Conservation (phyloP, 805 yeast genomes). For the Yamadazyma philogaea region DNA sequence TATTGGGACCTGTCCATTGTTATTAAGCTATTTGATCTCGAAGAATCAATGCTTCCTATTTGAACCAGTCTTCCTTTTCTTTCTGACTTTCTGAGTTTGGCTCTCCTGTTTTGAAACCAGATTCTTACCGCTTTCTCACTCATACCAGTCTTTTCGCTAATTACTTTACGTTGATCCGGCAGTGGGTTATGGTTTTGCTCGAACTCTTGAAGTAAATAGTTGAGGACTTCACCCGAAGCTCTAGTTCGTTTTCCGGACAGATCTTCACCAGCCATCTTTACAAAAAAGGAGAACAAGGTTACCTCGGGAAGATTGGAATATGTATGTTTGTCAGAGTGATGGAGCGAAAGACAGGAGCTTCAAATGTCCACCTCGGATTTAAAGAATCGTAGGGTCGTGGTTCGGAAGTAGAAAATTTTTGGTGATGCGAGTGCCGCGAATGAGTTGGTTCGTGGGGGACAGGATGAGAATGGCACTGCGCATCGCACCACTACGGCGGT, state of each 20-base stretch:
- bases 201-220: constrained; percentile 65
- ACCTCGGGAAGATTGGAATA: background rate
- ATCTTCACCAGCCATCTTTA: constrained; percentile 6
- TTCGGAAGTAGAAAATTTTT: constrained; percentile 1
- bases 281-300: background rate
- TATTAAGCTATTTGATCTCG: constrained; percentile 23
- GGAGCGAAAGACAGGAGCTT: background rate
- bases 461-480: background rate
- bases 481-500: background rate
- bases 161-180: constrained; percentile 63
- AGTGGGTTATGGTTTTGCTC: constrained; percentile 71
- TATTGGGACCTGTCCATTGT: constrained; percentile 3
- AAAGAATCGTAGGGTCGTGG: background rate
- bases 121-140: constrained; percentile 85
- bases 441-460: background rate
- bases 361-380: background rate
- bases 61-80: constrained; percentile 34
- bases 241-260: constrained; percentile 45
- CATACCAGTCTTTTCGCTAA: constrained; percentile 73
- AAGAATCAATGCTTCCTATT: constrained; percentile 18
- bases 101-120: constrained; percentile 90
- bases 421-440: constrained; percentile 2
- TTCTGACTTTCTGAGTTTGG: constrained; percentile 68
- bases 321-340: background rate
- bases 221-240: constrained; percentile 78